Conservation (phyloP, 1,284 basidiomycete species). For the Ganoderma sinense region DNA sequence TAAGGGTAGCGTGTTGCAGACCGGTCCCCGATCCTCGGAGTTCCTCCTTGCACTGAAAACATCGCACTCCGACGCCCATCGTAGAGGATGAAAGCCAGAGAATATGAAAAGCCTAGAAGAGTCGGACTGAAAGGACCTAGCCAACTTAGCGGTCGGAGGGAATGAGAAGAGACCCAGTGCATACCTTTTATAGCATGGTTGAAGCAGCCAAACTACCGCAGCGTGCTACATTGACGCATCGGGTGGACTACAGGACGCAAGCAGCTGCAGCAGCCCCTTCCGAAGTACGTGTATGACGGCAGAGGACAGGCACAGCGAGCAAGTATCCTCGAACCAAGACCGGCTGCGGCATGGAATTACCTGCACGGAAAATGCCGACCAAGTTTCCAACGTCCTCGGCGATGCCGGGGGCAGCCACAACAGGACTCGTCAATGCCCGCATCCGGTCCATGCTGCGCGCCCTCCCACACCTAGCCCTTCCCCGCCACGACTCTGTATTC, state of each 20-base stretch:
- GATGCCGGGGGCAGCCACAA: neutral
- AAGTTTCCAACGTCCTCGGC: neutral
- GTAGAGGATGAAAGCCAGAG: neutral
- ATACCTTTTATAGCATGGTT: neutral
- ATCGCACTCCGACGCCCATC: constrained; percentile 10
- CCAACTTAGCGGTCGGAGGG: neutral
- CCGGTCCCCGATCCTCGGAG: neutral
- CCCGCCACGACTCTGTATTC: neutral
- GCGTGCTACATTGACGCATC: neutral
- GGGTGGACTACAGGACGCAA: neutral
- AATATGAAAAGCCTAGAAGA: neutral
- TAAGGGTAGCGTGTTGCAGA: neutral
- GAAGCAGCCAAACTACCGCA: neutral
- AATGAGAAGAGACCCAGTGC: neutral
- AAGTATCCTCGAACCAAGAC: no score
- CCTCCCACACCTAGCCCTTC: neutral
- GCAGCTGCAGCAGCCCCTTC: neutral
- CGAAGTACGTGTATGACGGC: neutral
- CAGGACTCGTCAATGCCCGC: neutral
- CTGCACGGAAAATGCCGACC: neutral
- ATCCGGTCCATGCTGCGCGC: neutral
- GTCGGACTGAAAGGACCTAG: neutral
- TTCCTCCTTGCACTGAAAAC: constrained; percentile 10
- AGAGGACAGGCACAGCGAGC: no score
- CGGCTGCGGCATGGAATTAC: neutral